phyloP scores from a whole-genome alignment of 2,329 filamentous ascomycete genomes.

The Penicillium aurantiogriseum region DNA sequence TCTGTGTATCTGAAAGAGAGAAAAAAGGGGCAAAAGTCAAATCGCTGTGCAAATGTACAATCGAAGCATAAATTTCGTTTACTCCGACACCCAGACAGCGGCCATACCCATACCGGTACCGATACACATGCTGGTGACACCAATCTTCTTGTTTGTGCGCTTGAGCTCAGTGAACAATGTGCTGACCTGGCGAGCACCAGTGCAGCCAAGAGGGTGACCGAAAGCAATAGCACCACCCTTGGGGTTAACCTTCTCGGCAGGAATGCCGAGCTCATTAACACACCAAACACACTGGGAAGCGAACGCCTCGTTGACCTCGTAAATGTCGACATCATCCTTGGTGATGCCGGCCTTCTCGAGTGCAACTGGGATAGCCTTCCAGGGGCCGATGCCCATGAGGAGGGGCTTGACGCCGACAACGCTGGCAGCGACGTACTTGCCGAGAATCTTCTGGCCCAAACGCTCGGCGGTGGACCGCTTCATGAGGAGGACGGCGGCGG shows the following conservation, averaged over 20 bases:
- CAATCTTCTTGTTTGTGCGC: constrained; percentile 79
- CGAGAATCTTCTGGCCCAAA: constrained; percentile 83
- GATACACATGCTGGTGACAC: constrained; percentile 93
- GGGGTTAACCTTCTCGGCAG: constrained; percentile 86
- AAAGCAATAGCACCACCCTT: constrained; percentile 97
- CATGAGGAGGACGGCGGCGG: constrained; percentile 93
- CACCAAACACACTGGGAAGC: constrained; percentile 94
- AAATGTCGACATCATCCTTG: constrained; percentile 92
- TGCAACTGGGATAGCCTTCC: constrained; percentile 91
- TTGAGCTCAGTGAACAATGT: constrained; percentile 87
- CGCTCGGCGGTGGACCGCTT: constrained; percentile 85
- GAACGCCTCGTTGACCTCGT: constrained; percentile 99
- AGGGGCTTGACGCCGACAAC: constrained; percentile 87
- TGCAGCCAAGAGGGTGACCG: constrained; percentile 91
- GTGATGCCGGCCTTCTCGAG: constrained; percentile 81
- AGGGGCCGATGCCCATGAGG: constrained; percentile 94
- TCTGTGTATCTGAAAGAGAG: constrained; percentile 13
- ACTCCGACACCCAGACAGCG: constrained; percentile 93
- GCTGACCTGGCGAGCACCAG: constrained; percentile 88
- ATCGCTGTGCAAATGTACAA: constrained; percentile 24
- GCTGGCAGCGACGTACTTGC: constrained; percentile 84
- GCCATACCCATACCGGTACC: constrained; percentile 99
- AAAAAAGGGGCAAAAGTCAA: constrained; percentile 19
- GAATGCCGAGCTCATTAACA: constrained; percentile 79
- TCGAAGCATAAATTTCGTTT: constrained; percentile 36